Percentiles rank a stretch among this genome's conserved stretches.
phyloP scores from a whole-genome alignment of 805 yeast genomes.

The Sugiyamaella marilandica region DNA sequence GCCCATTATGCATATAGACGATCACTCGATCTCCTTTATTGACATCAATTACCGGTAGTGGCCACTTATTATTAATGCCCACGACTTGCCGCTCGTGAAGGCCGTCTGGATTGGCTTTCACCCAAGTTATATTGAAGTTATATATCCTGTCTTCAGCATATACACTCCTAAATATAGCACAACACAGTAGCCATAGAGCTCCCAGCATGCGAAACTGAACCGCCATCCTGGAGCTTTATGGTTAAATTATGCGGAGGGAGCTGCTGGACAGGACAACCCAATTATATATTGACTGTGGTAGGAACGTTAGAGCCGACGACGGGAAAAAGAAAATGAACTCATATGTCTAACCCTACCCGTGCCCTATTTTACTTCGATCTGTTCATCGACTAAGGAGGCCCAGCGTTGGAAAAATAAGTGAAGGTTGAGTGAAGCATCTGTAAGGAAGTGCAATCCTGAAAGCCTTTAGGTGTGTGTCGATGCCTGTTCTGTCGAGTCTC shows the following conservation, averaged over 20 bases:
- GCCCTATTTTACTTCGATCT: too few relatives aligned
- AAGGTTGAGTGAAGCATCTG: too few relatives aligned
- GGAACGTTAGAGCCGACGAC: background rate
- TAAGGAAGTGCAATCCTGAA: too few relatives aligned
- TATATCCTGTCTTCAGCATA: slow-evolving; percentile 27
- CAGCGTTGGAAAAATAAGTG: too few relatives aligned
- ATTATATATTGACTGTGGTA: background rate
- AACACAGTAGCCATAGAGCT: background rate
- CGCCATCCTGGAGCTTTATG: background rate
- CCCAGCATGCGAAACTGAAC: background rate
- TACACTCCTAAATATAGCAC: background rate
- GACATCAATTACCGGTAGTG: slow-evolving; percentile 80
- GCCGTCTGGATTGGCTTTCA: slow-evolving; percentile 55
- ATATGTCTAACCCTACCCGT: background rate
- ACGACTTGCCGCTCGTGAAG: slow-evolving; percentile 45
- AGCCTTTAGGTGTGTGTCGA: too few relatives aligned
- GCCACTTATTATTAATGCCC: slow-evolving; percentile 67
- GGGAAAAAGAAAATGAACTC: background rate
- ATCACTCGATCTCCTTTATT: slow-evolving; percentile 74
- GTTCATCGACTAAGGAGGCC: too few relatives aligned
- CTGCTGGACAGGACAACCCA: too few relatives aligned
- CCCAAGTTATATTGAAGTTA: slow-evolving; percentile 38
- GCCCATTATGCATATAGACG: slow-evolving; percentile 70
- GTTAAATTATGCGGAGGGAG: background rate
- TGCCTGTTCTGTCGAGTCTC: too few relatives aligned